Evolutionary conservation across 768 basidiomycete species (phyloP), one percentile per base, ranked within the genome.

Genomic region (Tulasnella sp.): DNA sequence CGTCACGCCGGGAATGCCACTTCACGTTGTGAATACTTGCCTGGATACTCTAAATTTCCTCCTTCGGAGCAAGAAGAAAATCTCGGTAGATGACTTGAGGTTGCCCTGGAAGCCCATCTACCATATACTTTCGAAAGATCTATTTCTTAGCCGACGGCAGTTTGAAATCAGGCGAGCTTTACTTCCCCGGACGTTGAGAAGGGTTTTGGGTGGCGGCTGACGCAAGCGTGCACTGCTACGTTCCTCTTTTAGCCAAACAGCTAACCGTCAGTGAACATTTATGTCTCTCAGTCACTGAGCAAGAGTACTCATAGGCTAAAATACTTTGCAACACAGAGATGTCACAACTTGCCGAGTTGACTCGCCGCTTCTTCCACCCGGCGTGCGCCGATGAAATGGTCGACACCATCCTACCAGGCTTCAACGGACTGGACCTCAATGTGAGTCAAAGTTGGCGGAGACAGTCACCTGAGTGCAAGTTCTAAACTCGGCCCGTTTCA

Each of bases 331-430:
- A 72, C 24, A 27, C 27, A 77, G 78, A 90, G 82, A 91, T 93
- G 91, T 92, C 91, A 4, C 90, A 90, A 81, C 87, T 93, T 80
- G 91, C 92, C 40, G 89, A 91, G 48, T 88, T 88, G 82, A 87
- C 90, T 71, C 90, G 94, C 76, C 88, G 93, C 77, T 97, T 97
- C 88, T 97, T 96, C 85, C 95, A 96, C 82, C 95, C 95, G 24
- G 90, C 93, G 58, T 92, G 94, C 44, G 92, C 92, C 76, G 91
- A 92, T 81, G 93, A 94, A 82, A 97, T 98, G 94, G 89, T 98
- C 40, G 88, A 92, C n/a, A 91, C 89, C 0, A 95, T 97, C 83
- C 86, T 98, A 14, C 95, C 95, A 6, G 86, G 88, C 76, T 87
- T 97, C 44, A 92, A 95, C 82, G 93, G 92, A 42, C 92, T 90